Evolutionary conservation across 1,284 basidiomycete genomes (phyloP).

Genomic region (Coniferiporia sulphurascens): DNA sequence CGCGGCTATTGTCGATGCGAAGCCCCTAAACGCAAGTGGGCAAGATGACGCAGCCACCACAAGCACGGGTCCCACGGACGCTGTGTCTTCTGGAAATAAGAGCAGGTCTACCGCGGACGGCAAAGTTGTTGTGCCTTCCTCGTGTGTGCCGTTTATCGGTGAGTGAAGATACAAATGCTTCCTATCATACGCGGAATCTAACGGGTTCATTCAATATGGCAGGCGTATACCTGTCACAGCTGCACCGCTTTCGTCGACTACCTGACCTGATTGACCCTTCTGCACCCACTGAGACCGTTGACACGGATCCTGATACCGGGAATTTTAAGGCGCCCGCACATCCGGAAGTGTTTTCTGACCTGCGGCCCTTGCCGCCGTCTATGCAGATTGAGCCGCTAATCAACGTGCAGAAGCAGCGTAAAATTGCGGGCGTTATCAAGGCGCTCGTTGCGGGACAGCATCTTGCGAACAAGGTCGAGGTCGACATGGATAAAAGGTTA

Average conservation of each 20-base stretch:
- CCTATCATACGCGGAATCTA: background rate
- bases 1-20: conserved; percentile 59
- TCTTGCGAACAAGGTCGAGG: conserved; percentile 65
- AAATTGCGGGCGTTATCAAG: conserved; percentile 74
- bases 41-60: conserved; percentile 46
- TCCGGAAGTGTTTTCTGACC: conserved; percentile 69
- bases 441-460: conserved; percentile 76
- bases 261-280: conserved; percentile 83
- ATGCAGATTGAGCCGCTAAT: conserved; percentile 82
- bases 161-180: conserved; percentile 23
- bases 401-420: conserved; percentile 83
- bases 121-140: conserved; percentile 37
- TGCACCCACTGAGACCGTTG: conserved; percentile 62
- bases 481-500: conserved; percentile 64
- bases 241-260: conserved; percentile 60
- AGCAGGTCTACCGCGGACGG: conserved; percentile 42
- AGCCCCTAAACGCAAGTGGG: conserved; percentile 46
- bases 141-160: conserved; percentile 80
- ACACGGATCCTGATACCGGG: conserved; percentile 55
- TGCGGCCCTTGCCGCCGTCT: conserved; percentile 63
- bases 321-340: conserved; percentile 63
- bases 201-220: conserved; percentile 9
- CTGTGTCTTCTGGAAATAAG: conserved; percentile 28
- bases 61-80: conserved; percentile 38
- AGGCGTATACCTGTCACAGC: conserved; percentile 77